These are phyloP conservation scores for Lasiodiplodia gonubiensis DNA, from an alignment of 2,329 filamentous ascomycete genomes.

Conservation along the genomic window DNA sequence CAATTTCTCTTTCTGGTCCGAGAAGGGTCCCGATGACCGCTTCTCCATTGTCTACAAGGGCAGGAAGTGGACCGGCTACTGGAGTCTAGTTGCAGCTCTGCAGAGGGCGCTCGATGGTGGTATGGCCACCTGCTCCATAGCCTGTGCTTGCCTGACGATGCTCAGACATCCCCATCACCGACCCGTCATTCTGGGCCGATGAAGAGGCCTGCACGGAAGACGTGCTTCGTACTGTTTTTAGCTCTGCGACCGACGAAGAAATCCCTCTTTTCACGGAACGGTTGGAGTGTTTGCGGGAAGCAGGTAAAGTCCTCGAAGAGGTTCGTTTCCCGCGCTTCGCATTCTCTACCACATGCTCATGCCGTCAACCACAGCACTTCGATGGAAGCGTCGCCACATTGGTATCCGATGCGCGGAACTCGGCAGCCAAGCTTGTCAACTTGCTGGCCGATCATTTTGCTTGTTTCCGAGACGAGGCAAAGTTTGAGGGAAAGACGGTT, in stretches of 20 bases:
- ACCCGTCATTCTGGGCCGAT: constrained; percentile 82
- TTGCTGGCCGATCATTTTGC: constrained; percentile 79
- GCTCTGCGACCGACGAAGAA: constrained; percentile 82
- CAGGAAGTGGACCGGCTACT: constrained; percentile 90
- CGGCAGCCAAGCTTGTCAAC: constrained; percentile 85
- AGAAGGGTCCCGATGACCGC: constrained; percentile 69
- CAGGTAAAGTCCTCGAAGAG: constrained; percentile 78
- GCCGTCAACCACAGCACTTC: constrained; percentile 64
- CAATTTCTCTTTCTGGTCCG: constrained; percentile 98
- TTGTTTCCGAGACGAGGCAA: constrained; percentile 83
- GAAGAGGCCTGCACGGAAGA: constrained; percentile 78
- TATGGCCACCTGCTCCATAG: constrained; percentile 38
- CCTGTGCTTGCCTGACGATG: background rate
- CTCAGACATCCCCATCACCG: constrained; percentile 83
- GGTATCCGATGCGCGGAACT: constrained; percentile 74
- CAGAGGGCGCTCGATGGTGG: constrained; percentile 89
- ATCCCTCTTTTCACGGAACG: constrained; percentile 85
- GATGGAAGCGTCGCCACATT: constrained; percentile 75
- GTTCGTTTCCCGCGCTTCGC: constrained; percentile 52
- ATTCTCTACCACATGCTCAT: constrained; percentile 1
- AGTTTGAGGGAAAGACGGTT: constrained; percentile 75
- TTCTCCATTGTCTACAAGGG: constrained; percentile 84
- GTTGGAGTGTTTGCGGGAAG: constrained; percentile 79
- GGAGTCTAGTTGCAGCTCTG: constrained; percentile 86
- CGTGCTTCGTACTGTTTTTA: constrained; percentile 76